Percentiles rank a stretch among this genome's conserved stretches.
Conservation (phyloP, 2,329 filamentous ascomycete genomes). For the Aulographum hederae region DNA sequence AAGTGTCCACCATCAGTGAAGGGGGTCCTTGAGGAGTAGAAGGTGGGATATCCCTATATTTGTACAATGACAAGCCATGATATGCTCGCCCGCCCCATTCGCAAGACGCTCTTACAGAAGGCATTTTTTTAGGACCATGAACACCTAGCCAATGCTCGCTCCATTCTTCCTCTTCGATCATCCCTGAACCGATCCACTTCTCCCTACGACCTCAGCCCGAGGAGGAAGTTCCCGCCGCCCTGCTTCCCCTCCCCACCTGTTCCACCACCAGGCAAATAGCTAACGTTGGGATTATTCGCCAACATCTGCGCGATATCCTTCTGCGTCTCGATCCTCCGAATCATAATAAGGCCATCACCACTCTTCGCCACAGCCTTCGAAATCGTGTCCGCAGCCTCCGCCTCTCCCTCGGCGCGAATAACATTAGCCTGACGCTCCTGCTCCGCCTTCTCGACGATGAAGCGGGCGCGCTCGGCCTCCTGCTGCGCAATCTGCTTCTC, state of each 20-base stretch:
- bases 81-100: no score
- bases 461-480: conserved; percentile 89
- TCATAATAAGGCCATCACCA: conserved; percentile 86
- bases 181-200: no score
- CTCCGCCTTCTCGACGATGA: conserved; percentile 97
- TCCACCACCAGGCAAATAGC: conserved; percentile 66
- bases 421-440: conserved; percentile 98
- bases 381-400: conserved; percentile 91
- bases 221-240: conserved; percentile 41
- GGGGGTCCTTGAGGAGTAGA: no score
- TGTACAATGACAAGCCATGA: no score
- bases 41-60: no score
- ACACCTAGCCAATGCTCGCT: no score
- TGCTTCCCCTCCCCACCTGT: conserved; percentile 40
- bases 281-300: conserved; percentile 82
- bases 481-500: conserved; percentile 99
- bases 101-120: no score
- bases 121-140: no score
- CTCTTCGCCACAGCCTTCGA: conserved; percentile 82
- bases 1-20: no score
- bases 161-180: no score
- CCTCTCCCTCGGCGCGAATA: conserved; percentile 94
- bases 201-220: conserved; percentile 46
- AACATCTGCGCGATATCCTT: conserved; percentile 88
- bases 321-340: conserved; percentile 91